Evolutionary conservation across 2,329 filamentous ascomycete species (phyloP).

Genomic region (Aspergillus sp.): DNA sequence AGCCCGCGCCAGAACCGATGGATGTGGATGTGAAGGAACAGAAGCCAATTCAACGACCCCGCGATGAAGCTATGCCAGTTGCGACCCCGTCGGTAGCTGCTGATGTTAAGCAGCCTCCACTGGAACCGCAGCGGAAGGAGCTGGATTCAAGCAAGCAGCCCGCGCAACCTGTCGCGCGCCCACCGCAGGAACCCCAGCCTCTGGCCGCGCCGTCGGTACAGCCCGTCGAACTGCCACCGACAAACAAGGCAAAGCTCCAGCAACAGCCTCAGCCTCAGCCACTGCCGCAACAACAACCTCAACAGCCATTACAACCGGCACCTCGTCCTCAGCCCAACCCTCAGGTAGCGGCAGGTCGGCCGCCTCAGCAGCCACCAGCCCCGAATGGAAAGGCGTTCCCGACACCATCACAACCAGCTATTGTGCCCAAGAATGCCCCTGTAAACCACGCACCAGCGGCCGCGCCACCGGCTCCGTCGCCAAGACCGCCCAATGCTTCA

Average conservation of each 20-base stretch:
- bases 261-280: slow-evolving; percentile 3
- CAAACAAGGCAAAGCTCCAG: slow-evolving; percentile 7
- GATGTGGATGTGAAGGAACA: slow-evolving; percentile 33
- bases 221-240: slow-evolving; percentile 6
- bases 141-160: slow-evolving; percentile 10
- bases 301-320: slow-evolving; percentile 5
- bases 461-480: slow-evolving; percentile 16
- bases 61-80: slow-evolving; percentile 5
- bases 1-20: slow-evolving; percentile 28
- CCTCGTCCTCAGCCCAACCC: neutral
- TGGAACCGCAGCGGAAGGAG: slow-evolving; percentile 17
- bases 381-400: slow-evolving; percentile 23
- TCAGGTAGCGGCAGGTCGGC: slow-evolving; percentile 1
- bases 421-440: slow-evolving; percentile 20
- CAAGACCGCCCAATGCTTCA: slow-evolving; percentile 20
- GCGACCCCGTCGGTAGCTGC: slow-evolving; percentile 6
- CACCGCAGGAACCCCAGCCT: slow-evolving; percentile 6
- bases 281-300: slow-evolving; percentile 1
- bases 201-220: slow-evolving; percentile 14
- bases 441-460: slow-evolving; percentile 9
- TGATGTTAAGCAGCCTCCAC: slow-evolving; percentile 9
- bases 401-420: slow-evolving; percentile 25
- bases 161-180: slow-evolving; percentile 6
- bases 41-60: slow-evolving; percentile 16
- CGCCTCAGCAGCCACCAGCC: slow-evolving; percentile 15